A percentile compares a stretch with the other conserved stretches of the same genome.
phyloP scores from a whole-genome alignment of 768 basidiomycete species.

The Sporobolomyces roseus region DNA sequence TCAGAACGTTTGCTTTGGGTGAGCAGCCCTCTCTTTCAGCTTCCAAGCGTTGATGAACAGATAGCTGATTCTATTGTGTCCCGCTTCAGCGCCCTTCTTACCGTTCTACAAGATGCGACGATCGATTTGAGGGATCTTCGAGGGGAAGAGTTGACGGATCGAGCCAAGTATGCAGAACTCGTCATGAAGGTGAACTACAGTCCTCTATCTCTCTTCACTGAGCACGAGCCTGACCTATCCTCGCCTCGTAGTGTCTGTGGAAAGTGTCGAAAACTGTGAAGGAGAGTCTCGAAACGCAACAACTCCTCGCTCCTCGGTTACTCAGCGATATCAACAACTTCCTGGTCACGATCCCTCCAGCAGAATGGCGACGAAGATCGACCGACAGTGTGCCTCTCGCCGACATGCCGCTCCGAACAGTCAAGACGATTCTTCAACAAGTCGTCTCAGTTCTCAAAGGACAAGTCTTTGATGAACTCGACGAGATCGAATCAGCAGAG shows the following conservation, averaged over 20 bases:
- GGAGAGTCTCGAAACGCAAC: slow-evolving; percentile 74
- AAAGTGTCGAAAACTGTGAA: slow-evolving; percentile 92
- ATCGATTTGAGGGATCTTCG: slow-evolving; percentile 65
- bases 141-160: slow-evolving; percentile 82
- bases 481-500: slow-evolving; percentile 90
- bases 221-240: too few relatives aligned
- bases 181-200: slow-evolving; percentile 46
- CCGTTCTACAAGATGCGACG: slow-evolving; percentile 55
- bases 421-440: slow-evolving; percentile 97
- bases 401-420: slow-evolving; percentile 94
- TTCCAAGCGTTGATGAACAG: not conserved
- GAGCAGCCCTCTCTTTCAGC: slow-evolving; percentile 6
- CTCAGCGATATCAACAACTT: slow-evolving; percentile 92
- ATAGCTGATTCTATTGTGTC: too few relatives aligned
- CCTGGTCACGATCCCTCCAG: slow-evolving; percentile 84
- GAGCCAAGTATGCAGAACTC: slow-evolving; percentile 53
- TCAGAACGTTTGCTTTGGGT: slow-evolving; percentile 88
- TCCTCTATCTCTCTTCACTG: too few relatives aligned
- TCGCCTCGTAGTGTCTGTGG: slow-evolving; percentile 99
- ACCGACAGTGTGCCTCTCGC: slow-evolving; percentile 88
- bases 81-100: slow-evolving; percentile 68
- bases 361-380: slow-evolving; percentile 90
- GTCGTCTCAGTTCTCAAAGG: slow-evolving; percentile 88
- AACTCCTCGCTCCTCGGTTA: slow-evolving; percentile 79
- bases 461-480: slow-evolving; percentile 82